Evolutionary conservation across 2,329 filamentous ascomycete genomes (phyloP).

Genomic region (Aspergillus hiratsukae): DNA sequence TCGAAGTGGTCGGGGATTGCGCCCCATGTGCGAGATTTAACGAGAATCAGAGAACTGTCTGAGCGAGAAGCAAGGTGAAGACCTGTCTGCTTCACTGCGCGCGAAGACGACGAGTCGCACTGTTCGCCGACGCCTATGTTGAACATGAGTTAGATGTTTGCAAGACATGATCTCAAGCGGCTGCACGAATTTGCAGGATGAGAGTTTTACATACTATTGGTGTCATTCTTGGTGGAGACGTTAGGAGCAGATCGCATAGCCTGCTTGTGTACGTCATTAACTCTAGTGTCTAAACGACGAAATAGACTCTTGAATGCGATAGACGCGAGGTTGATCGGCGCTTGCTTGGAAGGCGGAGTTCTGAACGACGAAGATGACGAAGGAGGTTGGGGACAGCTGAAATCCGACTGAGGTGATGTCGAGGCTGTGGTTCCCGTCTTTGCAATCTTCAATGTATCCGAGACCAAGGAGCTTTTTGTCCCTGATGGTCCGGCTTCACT

Average conservation of each 20-base stretch:
- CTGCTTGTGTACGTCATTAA: neutral
- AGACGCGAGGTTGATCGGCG: neutral
- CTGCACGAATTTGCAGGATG: neutral
- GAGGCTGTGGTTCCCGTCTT: neutral
- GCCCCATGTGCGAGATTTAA: neutral
- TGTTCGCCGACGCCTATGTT: neutral
- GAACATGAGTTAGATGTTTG: neutral
- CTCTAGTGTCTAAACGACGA: neutral
- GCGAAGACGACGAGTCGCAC: neutral
- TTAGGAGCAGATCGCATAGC: neutral
- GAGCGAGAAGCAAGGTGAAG: neutral
- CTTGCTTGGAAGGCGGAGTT: neutral
- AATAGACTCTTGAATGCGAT: neutral
- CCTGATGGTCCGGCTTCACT: neutral
- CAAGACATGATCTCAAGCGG: neutral
- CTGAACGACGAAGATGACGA: conserved; percentile 33
- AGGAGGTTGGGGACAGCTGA: neutral
- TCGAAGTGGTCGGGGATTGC: neutral
- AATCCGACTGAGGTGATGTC: neutral
- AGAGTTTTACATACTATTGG: neutral
- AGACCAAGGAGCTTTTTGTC: neutral
- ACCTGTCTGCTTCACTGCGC: neutral
- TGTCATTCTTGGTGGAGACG: neutral
- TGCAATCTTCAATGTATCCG: neutral
- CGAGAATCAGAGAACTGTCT: neutral